A percentile compares a stretch with the other conserved stretches of the same genome.
Evolutionary conservation across 176 grass and related monocot genomes (phyloP).

Genomic region (sorghum (Sorghum bicolor)): DNA sequence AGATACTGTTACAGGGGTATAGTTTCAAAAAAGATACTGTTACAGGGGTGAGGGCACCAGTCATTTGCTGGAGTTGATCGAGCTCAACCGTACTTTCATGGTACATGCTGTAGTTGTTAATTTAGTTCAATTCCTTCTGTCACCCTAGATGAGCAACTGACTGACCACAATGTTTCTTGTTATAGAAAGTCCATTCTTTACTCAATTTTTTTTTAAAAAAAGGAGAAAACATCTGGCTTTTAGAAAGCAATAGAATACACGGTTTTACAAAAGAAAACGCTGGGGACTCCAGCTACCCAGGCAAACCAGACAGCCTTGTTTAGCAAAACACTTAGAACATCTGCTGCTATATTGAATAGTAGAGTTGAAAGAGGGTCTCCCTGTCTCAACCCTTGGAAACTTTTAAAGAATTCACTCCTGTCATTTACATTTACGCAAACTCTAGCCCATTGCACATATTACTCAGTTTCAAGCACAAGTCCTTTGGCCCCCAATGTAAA

Average conservation of each 20-base stretch:
- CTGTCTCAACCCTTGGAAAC: not conserved
- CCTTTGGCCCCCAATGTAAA: not conserved
- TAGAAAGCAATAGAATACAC: not conserved
- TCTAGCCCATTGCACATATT: not conserved
- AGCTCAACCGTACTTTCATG: too few species aligned
- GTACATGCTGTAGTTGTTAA: not conserved
- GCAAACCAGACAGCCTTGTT: too few species aligned
- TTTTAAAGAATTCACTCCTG: not conserved
- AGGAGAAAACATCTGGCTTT: not conserved
- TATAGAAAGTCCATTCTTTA: not conserved
- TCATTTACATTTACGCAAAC: not conserved
- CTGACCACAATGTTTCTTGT: not conserved
- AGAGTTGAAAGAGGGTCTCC: too few species aligned
- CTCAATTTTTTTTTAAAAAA: not conserved
- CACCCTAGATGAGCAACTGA: not conserved
- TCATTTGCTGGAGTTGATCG: not conserved
- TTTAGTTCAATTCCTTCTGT: not conserved
- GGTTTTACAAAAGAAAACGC: not conserved
- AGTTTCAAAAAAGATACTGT: not conserved
- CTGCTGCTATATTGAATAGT: too few species aligned
- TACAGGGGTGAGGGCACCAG: not conserved
- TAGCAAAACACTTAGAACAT: too few species aligned
- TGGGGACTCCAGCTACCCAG: too few species aligned
- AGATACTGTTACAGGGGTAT: not conserved
- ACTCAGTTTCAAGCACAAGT: not conserved